Evolutionary conservation across 805 yeast species (phyloP).

Genomic region (Lipomyces kockii): DNA sequence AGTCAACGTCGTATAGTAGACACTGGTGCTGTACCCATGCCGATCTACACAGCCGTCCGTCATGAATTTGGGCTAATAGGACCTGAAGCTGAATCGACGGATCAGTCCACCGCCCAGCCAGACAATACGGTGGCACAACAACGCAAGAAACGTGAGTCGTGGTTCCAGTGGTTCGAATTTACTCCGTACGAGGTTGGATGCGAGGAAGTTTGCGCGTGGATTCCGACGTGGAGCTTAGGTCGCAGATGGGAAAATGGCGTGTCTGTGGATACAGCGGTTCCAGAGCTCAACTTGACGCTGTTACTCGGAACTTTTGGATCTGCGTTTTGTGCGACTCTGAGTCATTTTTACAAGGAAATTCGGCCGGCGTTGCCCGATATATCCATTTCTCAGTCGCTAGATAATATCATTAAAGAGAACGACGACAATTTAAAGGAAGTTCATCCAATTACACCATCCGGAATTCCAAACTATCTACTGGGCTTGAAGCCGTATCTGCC

Average conservation of each 20-base stretch:
- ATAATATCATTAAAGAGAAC: conserved; percentile 28
- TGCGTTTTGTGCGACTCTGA: conserved; percentile 40
- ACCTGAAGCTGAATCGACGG: conserved; percentile 16
- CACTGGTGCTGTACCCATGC: conserved; percentile 38
- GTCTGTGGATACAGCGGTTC: conserved; percentile 27
- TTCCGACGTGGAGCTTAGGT: conserved; percentile 40
- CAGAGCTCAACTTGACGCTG: conserved; percentile 35
- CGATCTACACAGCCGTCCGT: conserved; percentile 39
- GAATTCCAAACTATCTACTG: conserved; percentile 37
- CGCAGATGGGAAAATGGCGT: conserved; percentile 33
- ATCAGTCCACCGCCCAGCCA: conserved; percentile 5
- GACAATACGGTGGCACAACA: conserved; percentile 11
- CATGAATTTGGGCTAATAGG: conserved; percentile 37
- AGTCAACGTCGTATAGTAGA: conserved; percentile 32
- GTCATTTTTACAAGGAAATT: conserved; percentile 37
- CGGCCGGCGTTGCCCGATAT: conserved; percentile 32
- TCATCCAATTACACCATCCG: conserved; percentile 38
- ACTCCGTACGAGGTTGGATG: conserved; percentile 40
- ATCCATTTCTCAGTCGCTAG: conserved; percentile 23
- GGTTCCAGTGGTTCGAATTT: conserved; percentile 40
- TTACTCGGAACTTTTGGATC: conserved; percentile 40
- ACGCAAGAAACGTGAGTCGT: conserved; percentile 11
- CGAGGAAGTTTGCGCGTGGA: conserved; percentile 40
- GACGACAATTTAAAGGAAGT: conserved; percentile 36
- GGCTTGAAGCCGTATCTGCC: conserved; percentile 32